Base-by-base conservation (phyloP, 2,329 filamentous ascomycete species). In the Nemania diffusa region DNA sequence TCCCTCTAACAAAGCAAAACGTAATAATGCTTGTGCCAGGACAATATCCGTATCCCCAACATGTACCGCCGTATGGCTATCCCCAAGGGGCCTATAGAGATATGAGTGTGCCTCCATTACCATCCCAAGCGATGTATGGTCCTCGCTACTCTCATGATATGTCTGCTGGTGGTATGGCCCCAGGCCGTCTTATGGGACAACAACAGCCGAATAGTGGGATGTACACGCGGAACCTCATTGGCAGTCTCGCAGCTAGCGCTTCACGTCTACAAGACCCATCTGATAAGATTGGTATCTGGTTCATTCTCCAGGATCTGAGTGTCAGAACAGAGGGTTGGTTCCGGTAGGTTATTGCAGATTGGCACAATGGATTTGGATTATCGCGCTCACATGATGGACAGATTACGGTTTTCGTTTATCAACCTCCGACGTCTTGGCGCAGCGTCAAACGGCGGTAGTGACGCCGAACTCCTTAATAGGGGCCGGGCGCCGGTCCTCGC, bases 191-290 rank as follows among this genome's bases (percentile, higher is more conserved):
- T 22, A 74, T 79, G 69, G 77, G 85, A 78, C 67, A 76, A 46
- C 84, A 76, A 61, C 67, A 64, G 24, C 73, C 85, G 57, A 89
- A 90, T 0, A 89, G 90, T 42, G 93, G 92, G 63, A 97, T 97
- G 93, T 97, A 95, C 77, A 97, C 94, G 0, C 85, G 95, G 59
- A 99, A 98, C 76, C 86, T 99, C 9, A 98, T 99, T 70, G 96
- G 96, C 1, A 97, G 92, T 78, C 84, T 97, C 58, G 91, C 93
- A 5, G 94, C 94, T 34, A 97, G 94, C 75, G 95, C 95, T 1
- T 95, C 94, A 76, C 89, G 91, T 34, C 85, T 98, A 60, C 90
- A 88, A 2, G 94, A 98, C 72, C 88, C 90, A 0, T 84, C 92
- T 17, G 91, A 93, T 71, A 92, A 93, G 78, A 89, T 92, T 57